Percentiles rank a stretch among this genome's conserved stretches.
Conservation (phyloP, 306 rosid genomes). For the Oxytropis ochrocephala region DNA sequence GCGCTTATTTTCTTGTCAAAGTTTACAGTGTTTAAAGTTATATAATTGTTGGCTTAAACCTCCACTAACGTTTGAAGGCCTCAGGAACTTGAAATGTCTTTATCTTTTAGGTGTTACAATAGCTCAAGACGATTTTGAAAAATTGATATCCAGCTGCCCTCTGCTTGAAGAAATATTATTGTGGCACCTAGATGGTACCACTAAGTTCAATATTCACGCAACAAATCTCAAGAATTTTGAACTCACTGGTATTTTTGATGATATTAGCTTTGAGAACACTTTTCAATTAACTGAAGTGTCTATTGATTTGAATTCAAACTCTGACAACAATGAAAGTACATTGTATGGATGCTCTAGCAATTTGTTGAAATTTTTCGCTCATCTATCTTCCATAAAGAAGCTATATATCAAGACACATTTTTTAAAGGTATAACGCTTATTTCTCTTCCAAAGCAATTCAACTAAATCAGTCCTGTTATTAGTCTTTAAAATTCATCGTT, state of each 20-base stretch:
- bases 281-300: conserved; percentile 35
- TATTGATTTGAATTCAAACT: conserved; percentile 29
- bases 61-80: conserved; percentile 36
- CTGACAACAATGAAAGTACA: conserved; percentile 18
- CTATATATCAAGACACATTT: conserved; percentile 34
- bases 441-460: neutral
- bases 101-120: conserved; percentile 45
- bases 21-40: conserved; percentile 35
- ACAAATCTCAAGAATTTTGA: conserved; percentile 40
- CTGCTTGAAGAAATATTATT: conserved; percentile 42
- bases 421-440: conserved; percentile 36
- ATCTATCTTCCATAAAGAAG: conserved; percentile 31
- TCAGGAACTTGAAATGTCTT: conserved; percentile 51
- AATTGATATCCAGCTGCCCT: conserved; percentile 40
- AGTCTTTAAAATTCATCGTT: neutral
- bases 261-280: conserved; percentile 39
- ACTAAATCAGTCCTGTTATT: neutral
- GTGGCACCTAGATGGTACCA: conserved; percentile 39
- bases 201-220: conserved; percentile 40
- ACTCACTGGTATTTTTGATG: conserved; percentile 37
- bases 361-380: conserved; percentile 42
- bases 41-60: conserved; percentile 43
- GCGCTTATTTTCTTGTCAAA: conserved; percentile 38
- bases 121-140: conserved; percentile 43
- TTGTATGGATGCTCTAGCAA: conserved; percentile 28